Conservation (phyloP, 164 flowering plant species). For the Warburgia ugandensis region DNA sequence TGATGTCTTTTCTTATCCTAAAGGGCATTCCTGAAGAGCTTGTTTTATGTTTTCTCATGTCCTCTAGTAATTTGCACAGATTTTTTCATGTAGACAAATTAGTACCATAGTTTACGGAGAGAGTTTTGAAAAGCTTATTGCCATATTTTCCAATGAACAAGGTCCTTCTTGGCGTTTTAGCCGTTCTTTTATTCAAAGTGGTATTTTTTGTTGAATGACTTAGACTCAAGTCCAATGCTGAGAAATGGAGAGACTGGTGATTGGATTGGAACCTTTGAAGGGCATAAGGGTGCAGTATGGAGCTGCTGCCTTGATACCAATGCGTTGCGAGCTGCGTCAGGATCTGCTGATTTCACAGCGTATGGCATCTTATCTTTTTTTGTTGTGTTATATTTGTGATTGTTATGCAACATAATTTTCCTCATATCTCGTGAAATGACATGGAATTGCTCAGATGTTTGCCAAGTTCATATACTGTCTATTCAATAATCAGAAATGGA, state of each 20-base stretch:
- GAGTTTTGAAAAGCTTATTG: not conserved
- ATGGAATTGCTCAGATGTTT: no score
- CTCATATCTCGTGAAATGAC: no score
- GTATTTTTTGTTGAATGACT: not conserved
- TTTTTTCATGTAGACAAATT: not conserved
- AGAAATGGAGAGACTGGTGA: constrained; percentile 99
- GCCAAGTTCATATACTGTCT: no score
- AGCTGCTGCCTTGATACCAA: constrained; percentile 86
- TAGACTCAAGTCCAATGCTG: constrained; percentile 95
- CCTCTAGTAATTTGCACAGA: not conserved
- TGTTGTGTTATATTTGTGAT: not conserved
- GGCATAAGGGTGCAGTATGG: constrained; percentile 99
- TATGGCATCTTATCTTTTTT: constrained; percentile 25
- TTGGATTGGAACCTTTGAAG: constrained; percentile 99
- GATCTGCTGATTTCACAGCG: constrained; percentile 96
- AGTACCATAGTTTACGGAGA: not conserved
- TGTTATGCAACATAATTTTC: no score
- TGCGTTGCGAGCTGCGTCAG: constrained; percentile 94
- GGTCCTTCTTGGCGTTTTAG: no score
- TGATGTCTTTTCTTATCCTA: no score
- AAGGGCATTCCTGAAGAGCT: no score
- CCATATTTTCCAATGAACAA: not conserved
- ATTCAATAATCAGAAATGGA: no score
- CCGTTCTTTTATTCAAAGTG: no score
- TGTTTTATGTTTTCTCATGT: not conserved